phyloP scores from a whole-genome alignment of 2,329 filamentous ascomycete species.

The Fusarium continuum region DNA sequence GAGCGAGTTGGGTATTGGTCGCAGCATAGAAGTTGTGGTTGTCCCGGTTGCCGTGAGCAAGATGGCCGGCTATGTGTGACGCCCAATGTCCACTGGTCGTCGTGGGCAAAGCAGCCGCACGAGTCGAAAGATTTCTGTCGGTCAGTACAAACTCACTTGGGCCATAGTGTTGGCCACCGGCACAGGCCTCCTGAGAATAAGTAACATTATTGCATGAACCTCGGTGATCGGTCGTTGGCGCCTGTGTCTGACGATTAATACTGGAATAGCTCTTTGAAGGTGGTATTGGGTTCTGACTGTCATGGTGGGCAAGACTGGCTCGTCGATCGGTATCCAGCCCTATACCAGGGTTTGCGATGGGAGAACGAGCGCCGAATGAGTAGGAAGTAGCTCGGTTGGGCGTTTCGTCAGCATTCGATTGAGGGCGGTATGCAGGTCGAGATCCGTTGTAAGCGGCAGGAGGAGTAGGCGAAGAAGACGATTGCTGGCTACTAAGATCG shows the following conservation, averaged over 20 bases:
- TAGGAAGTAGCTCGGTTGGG: background rate
- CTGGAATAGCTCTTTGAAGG: slow-evolving; percentile 21
- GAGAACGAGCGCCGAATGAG: slow-evolving; percentile 10
- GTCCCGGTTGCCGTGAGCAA: background rate
- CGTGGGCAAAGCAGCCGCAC: background rate
- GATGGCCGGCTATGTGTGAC: background rate
- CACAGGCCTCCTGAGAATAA: background rate
- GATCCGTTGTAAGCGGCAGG: slow-evolving; percentile 23
- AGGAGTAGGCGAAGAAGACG: slow-evolving; percentile 25
- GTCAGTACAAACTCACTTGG: slow-evolving; percentile 15
- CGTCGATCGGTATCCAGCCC: slow-evolving; percentile 24
- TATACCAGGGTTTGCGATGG: slow-evolving; percentile 11
- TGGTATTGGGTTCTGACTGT: slow-evolving; percentile 38
- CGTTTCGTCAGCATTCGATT: slow-evolving; percentile 20
- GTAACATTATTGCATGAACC: slow-evolving; percentile 20
- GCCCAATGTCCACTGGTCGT: background rate
- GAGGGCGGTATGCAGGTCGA: slow-evolving; percentile 9
- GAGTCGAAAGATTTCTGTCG: slow-evolving; percentile 1
- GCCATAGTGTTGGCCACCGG: background rate
- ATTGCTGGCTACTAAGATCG: slow-evolving; percentile 18
- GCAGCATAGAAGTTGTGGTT: background rate
- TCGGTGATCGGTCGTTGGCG: slow-evolving; percentile 28
- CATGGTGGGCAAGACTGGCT: slow-evolving; percentile 30
- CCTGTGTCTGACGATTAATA: slow-evolving; percentile 40
- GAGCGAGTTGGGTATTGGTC: slow-evolving; percentile 1